phyloP scores from a whole-genome alignment of 2,329 filamentous ascomycete species.

The Fusarium decemcellulare region DNA sequence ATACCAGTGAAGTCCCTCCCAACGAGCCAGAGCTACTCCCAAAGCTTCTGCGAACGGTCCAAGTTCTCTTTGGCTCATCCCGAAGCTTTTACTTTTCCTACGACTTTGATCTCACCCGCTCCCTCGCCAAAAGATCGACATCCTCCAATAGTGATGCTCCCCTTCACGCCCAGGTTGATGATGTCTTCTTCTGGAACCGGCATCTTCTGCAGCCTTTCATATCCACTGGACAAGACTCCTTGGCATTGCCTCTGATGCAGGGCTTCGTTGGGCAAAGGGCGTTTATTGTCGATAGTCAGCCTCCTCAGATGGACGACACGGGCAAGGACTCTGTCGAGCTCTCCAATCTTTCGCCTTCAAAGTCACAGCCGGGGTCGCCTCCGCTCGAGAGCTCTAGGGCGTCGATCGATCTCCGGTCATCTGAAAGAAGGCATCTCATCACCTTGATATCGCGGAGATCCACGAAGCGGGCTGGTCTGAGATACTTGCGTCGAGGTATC shows the following conservation, averaged over 20 bases:
- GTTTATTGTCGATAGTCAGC: constrained; percentile 79
- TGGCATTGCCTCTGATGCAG: constrained; percentile 89
- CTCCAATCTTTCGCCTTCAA: constrained; percentile 53
- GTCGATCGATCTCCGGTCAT: constrained; percentile 59
- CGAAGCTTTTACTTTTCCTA: constrained; percentile 96
- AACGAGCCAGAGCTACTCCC: constrained; percentile 74
- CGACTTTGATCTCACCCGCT: constrained; percentile 90
- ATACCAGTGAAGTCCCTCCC: constrained; percentile 38
- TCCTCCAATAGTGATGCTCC: constrained; percentile 58
- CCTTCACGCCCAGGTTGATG: constrained; percentile 80
- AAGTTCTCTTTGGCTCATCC: constrained; percentile 85
- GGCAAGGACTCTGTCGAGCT: constrained; percentile 64
- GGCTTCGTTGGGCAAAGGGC: constrained; percentile 91
- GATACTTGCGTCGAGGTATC: constrained; percentile 90
- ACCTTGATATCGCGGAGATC: constrained; percentile 94
- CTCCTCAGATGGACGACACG: constrained; percentile 66
- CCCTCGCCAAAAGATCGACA: constrained; percentile 56
- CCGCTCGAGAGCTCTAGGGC: constrained; percentile 42
- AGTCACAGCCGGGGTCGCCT: constrained; percentile 44
- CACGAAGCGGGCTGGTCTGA: constrained; percentile 85
- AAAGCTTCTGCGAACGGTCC: constrained; percentile 86
- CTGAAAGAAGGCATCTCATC: constrained; percentile 77
- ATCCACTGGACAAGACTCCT: constrained; percentile 76
- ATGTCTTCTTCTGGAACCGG: constrained; percentile 92
- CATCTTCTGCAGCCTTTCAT: constrained; percentile 82